phyloP scores from a whole-genome alignment of 192 early-diverging fungal genomes.

The Gamsiella multidivaricata region DNA sequence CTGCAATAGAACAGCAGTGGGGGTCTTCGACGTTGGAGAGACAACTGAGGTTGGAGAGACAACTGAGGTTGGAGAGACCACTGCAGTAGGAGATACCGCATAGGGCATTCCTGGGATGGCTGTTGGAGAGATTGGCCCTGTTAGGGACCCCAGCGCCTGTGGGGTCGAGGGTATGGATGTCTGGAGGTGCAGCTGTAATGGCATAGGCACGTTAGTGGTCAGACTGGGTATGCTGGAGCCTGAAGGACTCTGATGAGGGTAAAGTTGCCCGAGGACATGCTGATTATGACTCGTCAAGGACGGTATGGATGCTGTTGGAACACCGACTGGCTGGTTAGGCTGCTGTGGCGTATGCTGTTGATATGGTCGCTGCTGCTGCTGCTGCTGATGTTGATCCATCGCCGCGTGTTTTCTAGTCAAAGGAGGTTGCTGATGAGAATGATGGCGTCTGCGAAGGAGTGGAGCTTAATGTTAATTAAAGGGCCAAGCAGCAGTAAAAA shows the following conservation, averaged over 20 bases:
- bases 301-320: background rate
- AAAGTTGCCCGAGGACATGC: background rate
- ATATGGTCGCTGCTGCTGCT: conserved; percentile 19
- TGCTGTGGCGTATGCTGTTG: conserved; percentile 20
- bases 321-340: conserved; percentile 9
- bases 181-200: too few species aligned
- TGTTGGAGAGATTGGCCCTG: background rate
- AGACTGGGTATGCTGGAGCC: conserved; percentile 1
- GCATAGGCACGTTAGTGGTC: background rate
- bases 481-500: background rate
- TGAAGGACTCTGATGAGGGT: background rate
- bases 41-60: background rate
- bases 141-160: background rate
- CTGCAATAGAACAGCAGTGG: conserved; percentile 22
- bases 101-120: background rate
- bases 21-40: conserved; percentile 1
- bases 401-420: too few species aligned
- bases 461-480: background rate
- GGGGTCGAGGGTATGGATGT: background rate
- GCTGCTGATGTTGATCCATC: conserved; percentile 15
- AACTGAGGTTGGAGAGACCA: background rate
- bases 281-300: background rate
- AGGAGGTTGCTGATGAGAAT: background rate
- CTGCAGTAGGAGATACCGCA: conserved; percentile 1
- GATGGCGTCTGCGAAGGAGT: background rate